A percentile compares a stretch with the other conserved stretches of the same genome.
Conservation (phyloP, 306 rosid genomes). For the Vicia villosa region DNA sequence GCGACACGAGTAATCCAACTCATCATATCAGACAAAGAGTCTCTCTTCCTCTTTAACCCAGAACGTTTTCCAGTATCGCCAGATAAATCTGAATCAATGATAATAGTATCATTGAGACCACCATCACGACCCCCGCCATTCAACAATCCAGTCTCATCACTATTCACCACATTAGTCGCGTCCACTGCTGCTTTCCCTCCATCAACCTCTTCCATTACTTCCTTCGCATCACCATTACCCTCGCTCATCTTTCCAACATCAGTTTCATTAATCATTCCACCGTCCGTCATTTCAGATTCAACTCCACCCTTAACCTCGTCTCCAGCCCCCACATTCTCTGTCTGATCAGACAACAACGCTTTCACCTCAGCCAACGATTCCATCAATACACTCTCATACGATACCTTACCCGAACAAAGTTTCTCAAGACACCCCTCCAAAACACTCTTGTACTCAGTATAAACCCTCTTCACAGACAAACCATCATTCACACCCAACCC, state of each 20-base stretch:
- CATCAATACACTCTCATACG: conserved; percentile 52
- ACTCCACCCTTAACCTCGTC: conserved; percentile 23
- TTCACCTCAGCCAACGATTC: conserved; percentile 49
- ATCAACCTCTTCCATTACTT: neutral
- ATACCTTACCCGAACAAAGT: conserved; percentile 41
- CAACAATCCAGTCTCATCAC: conserved; percentile 26
- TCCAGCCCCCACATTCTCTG: conserved; percentile 28
- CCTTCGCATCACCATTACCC: conserved; percentile 4
- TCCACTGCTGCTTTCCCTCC: conserved; percentile 10
- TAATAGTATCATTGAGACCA: conserved; percentile 12
- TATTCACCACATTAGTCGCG: conserved; percentile 29
- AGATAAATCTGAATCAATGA: conserved; percentile 35
- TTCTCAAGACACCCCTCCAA: conserved; percentile 53
- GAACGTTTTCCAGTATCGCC: conserved; percentile 23
- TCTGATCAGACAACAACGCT: conserved; percentile 34
- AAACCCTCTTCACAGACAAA: conserved; percentile 55
- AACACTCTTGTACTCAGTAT: conserved; percentile 54
- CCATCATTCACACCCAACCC: conserved; percentile 54
- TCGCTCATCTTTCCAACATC: neutral
- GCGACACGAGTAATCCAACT: conserved; percentile 62
- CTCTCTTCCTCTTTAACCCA: conserved; percentile 47
- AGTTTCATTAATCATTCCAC: neutral
- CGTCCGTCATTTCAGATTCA: conserved; percentile 20
- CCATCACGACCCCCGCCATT: conserved; percentile 26
- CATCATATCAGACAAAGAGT: conserved; percentile 46